These are phyloP conservation scores for Pseudogymnoascus sp. DNA, from an alignment of 2,329 filamentous ascomycete genomes.

Conservation along the genomic window DNA sequence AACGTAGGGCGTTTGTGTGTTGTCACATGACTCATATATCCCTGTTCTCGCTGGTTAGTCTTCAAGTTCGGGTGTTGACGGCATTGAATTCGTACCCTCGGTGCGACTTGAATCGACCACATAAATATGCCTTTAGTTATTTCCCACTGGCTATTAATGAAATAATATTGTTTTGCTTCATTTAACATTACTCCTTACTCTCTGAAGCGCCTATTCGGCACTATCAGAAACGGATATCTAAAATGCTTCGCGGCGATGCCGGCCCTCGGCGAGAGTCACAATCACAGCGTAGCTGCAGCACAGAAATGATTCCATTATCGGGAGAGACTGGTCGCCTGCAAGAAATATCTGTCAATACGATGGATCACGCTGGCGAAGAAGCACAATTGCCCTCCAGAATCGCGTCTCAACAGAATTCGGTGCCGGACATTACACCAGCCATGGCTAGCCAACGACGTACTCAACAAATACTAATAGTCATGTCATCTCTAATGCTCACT, in stretches of 20 bases:
- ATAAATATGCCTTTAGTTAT: not conserved
- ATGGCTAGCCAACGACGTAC: slow-evolving; percentile 1
- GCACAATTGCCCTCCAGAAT: not conserved
- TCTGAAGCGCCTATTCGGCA: not conserved
- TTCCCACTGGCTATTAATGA: not conserved
- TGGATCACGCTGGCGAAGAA: not conserved
- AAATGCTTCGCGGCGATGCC: slow-evolving; percentile 3
- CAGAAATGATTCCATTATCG: not conserved
- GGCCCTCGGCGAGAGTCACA: not conserved
- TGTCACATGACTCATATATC: slow-evolving; percentile 7
- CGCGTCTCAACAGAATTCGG: not conserved
- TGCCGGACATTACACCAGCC: not conserved
- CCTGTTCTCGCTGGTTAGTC: not conserved
- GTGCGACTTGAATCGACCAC: not conserved
- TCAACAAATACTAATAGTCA: slow-evolving; percentile 12
- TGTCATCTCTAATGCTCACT: slow-evolving; percentile 26
- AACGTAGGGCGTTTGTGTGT: not conserved
- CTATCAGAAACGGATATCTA: not conserved
- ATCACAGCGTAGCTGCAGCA: not conserved
- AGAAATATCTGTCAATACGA: not conserved
- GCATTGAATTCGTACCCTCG: not conserved
- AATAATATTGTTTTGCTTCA: not conserved
- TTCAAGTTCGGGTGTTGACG: not conserved
- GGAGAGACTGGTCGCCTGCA: not conserved
- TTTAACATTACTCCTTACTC: not conserved